Evolutionary conservation across 192 early-diverging fungal species (phyloP).

Genomic region (Backusella tuberculispora): DNA sequence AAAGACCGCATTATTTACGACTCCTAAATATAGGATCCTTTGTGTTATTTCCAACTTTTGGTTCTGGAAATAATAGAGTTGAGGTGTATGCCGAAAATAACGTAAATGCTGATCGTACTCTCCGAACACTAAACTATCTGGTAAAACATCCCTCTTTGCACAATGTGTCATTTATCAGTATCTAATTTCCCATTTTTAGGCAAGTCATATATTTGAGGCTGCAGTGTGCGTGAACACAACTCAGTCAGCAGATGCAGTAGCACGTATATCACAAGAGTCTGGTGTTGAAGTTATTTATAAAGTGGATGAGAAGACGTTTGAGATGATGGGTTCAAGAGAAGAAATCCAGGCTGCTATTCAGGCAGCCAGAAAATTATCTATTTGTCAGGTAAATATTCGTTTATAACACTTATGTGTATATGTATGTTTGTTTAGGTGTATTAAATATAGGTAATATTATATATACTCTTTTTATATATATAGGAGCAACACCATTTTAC

Average conservation of each 20-base stretch:
- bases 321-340: slow-evolving; percentile 67
- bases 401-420: not conserved
- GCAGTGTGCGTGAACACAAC: slow-evolving; percentile 15
- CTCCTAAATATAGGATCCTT: slow-evolving; percentile 39
- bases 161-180: slow-evolving; percentile 10
- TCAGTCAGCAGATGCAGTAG: slow-evolving; percentile 20
- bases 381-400: not conserved
- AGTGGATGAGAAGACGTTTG: slow-evolving; percentile 48
- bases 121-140: slow-evolving; percentile 70
- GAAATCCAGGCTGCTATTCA: slow-evolving; percentile 60
- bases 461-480: slow-evolving; percentile 7
- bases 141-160: slow-evolving; percentile 44
- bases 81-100: slow-evolving; percentile 63
- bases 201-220: slow-evolving; percentile 19
- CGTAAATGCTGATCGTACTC: slow-evolving; percentile 71
- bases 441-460: not conserved
- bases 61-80: slow-evolving; percentile 48
- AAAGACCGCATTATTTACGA: not conserved
- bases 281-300: slow-evolving; percentile 63
- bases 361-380: slow-evolving; percentile 12
- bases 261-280: slow-evolving; percentile 48
- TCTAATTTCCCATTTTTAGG: slow-evolving; percentile 15
- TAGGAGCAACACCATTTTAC: slow-evolving; percentile 55
- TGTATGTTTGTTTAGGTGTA: not conserved
- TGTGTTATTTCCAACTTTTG: slow-evolving; percentile 63